phyloP scores from a whole-genome alignment of 768 basidiomycete genomes.

The Fomitopsis serialis region DNA sequence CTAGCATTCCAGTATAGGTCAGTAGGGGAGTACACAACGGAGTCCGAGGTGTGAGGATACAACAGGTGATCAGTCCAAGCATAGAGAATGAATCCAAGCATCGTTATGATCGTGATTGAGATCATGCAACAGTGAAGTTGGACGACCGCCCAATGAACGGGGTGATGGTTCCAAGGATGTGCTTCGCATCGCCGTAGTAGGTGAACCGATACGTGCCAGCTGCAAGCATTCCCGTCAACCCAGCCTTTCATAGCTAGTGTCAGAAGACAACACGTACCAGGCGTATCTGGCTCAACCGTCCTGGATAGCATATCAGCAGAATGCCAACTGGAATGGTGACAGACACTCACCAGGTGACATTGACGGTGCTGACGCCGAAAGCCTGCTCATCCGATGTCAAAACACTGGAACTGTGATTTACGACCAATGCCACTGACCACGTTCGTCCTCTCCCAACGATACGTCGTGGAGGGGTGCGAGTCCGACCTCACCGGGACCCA shows the following conservation, averaged over 20 bases:
- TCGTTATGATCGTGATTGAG: not conserved
- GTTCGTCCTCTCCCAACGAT: conserved; percentile 56
- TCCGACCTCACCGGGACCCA: conserved; percentile 65
- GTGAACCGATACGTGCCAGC: conserved; percentile 67
- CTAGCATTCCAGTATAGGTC: too few relatives aligned
- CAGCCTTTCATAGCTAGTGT: not conserved
- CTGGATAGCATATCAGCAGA: conserved; percentile 25
- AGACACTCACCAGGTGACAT: conserved; percentile 53
- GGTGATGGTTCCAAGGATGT: conserved; percentile 54
- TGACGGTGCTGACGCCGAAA: conserved; percentile 58
- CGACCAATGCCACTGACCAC: conserved; percentile 30
- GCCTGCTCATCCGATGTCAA: conserved; percentile 27
- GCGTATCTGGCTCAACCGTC: conserved; percentile 59
- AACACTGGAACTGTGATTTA: not conserved
- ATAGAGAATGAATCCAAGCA: not conserved
- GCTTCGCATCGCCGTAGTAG: conserved; percentile 77
- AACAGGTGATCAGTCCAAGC: not conserved
- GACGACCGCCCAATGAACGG: conserved; percentile 60
- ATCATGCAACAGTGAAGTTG: conserved; percentile 44
- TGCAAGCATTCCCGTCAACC: conserved; percentile 15
- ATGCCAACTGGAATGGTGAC: not conserved
- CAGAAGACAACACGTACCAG: conserved; percentile 36
- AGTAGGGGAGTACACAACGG: too few relatives aligned
- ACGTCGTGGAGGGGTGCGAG: conserved; percentile 74
- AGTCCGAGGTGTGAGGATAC: not conserved